A percentile compares a stretch with the other conserved stretches of the same genome.
These are phyloP conservation scores for Choricystis sp. DNA, from an alignment of 139 green algal species.

Conservation along the genomic window DNA sequence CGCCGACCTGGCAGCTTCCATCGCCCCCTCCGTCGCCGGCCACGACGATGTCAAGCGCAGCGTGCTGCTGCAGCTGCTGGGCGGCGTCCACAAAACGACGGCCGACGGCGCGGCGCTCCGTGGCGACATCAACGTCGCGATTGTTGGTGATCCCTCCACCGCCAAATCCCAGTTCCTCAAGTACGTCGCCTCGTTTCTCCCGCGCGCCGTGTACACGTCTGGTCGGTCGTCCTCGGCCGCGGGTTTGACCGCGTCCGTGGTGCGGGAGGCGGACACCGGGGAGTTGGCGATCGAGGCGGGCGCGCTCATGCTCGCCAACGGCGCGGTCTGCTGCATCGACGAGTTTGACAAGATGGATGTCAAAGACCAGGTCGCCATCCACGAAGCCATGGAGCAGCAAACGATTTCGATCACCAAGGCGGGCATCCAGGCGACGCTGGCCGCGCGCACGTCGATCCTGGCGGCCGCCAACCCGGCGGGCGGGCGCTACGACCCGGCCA, in stretches of 20 bases:
- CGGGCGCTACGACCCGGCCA: conserved; percentile 83
- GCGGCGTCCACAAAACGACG: conserved; percentile 78
- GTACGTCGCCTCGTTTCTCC: conserved; percentile 76
- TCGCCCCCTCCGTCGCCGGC: conserved; percentile 75
- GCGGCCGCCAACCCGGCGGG: conserved; percentile 85
- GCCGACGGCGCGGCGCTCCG: conserved; percentile 72
- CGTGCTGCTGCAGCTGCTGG: conserved; percentile 84
- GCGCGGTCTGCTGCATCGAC: conserved; percentile 93
- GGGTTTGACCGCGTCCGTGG: conserved; percentile 90
- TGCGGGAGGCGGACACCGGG: conserved; percentile 71
- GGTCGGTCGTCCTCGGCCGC: conserved; percentile 90
- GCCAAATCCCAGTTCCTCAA: conserved; percentile 88
- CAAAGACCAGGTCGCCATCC: conserved; percentile 56
- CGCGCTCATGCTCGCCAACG: conserved; percentile 95
- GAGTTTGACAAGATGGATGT: conserved; percentile 96
- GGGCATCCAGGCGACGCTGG: conserved; percentile 92
- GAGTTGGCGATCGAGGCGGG: conserved; percentile 98
- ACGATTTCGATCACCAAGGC: conserved; percentile 98
- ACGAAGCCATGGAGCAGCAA: conserved; percentile 98
- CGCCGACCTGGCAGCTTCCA: conserved; percentile 41
- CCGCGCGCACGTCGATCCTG: conserved; percentile 84
- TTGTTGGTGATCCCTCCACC: conserved; percentile 90
- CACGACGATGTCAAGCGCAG: conserved; percentile 72
- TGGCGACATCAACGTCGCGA: conserved; percentile 97
- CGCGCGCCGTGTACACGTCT: conserved; percentile 87